Conservation (phyloP, 2,329 filamentous ascomycete species). For the Cladophialophora bantiana region DNA sequence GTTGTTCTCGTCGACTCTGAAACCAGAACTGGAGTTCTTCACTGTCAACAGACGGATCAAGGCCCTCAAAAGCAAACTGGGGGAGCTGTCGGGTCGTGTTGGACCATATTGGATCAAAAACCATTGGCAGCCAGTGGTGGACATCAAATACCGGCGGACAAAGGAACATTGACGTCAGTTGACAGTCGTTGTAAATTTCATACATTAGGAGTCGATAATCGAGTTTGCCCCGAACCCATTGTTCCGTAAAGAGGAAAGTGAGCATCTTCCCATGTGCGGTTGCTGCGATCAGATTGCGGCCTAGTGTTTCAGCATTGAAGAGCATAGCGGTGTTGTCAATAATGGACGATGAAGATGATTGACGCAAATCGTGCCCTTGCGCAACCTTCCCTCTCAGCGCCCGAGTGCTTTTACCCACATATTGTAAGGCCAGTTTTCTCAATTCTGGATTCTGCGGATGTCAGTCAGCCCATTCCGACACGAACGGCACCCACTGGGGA, state of each 20-base stretch:
- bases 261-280: constrained; percentile 23
- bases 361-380: neutral
- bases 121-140: constrained; percentile 13
- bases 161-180: constrained; percentile 25
- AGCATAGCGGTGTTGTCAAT: constrained; percentile 16
- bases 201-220: constrained; percentile 24
- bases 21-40: constrained; percentile 19
- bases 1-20: constrained; percentile 10
- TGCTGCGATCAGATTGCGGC: constrained; percentile 11
- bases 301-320: constrained; percentile 12
- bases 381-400: constrained; percentile 10
- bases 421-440: neutral
- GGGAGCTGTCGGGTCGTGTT: constrained; percentile 4
- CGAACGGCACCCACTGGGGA: too few relatives aligned
- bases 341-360: neutral
- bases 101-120: constrained; percentile 19
- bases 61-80: neutral
- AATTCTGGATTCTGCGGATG: neutral
- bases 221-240: constrained; percentile 12
- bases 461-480: too few relatives aligned
- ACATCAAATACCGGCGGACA: constrained; percentile 23
- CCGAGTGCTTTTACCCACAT: constrained; percentile 7
- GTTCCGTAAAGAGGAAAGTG: constrained; percentile 12
- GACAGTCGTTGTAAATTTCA: constrained; percentile 22
- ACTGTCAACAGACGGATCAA: constrained; percentile 16